Evolutionary conservation across 2,329 filamentous ascomycete genomes (phyloP).

Genomic region (Curvularia spicifera): DNA sequence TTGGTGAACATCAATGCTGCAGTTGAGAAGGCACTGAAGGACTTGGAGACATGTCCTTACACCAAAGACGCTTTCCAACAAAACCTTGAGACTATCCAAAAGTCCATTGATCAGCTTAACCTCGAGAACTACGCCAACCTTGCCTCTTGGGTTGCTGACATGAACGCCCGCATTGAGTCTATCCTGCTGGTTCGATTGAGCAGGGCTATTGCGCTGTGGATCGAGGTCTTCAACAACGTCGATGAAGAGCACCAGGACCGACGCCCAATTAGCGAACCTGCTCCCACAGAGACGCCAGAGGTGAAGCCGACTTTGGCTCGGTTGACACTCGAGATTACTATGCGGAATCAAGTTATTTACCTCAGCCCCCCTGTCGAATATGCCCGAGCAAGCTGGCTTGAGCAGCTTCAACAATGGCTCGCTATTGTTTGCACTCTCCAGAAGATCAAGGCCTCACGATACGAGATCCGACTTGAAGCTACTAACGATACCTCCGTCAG

Average conservation of each 20-base stretch:
- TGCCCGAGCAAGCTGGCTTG: slow-evolving; percentile 90
- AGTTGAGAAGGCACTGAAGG: slow-evolving; percentile 79
- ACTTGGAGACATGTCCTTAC: slow-evolving; percentile 85
- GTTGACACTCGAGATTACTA: slow-evolving; percentile 89
- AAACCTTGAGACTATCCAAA: slow-evolving; percentile 84
- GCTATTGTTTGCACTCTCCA: slow-evolving; percentile 89
- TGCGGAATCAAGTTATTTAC: slow-evolving; percentile 98
- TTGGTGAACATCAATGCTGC: slow-evolving; percentile 80
- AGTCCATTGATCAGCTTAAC: slow-evolving; percentile 93
- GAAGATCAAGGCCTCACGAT: slow-evolving; percentile 92
- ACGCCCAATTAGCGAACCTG: slow-evolving; percentile 36
- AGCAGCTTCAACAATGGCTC: slow-evolving; percentile 91
- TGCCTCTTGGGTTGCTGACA: slow-evolving; percentile 82
- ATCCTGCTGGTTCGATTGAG: slow-evolving; percentile 83
- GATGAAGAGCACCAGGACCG: slow-evolving; percentile 44
- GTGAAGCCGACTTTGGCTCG: slow-evolving; percentile 69
- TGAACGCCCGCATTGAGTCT: slow-evolving; percentile 84
- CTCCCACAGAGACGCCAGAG: slow-evolving; percentile 55
- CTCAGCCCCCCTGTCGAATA: slow-evolving; percentile 92
- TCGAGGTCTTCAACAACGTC: slow-evolving; percentile 73
- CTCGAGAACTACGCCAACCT: slow-evolving; percentile 96
- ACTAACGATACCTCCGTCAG: slow-evolving; percentile 64
- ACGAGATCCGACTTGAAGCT: slow-evolving; percentile 81
- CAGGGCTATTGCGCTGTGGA: slow-evolving; percentile 85
- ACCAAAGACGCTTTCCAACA: slow-evolving; percentile 78